These are phyloP conservation scores for Plenodomus biglobosus DNA, from an alignment of 2,329 filamentous ascomycete species.

Conservation along the genomic window DNA sequence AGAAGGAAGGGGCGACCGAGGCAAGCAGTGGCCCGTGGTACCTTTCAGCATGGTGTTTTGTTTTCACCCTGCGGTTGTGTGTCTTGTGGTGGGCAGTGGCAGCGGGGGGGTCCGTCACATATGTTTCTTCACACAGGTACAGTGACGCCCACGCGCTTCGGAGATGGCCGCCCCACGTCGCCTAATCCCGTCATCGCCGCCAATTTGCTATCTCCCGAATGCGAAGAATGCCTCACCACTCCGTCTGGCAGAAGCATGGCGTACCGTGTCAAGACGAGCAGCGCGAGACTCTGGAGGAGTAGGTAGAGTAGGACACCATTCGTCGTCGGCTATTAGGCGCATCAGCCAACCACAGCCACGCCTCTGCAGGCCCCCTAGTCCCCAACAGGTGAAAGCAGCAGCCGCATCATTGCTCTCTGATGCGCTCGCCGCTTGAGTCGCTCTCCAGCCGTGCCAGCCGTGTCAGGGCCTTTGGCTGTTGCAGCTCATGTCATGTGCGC, in stretches of 20 bases:
- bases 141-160: constrained; percentile 9
- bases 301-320: too few relatives aligned
- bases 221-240: constrained; percentile 2
- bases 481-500: too few relatives aligned
- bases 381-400: too few relatives aligned
- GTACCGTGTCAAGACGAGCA: background rate
- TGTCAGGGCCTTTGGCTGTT: too few relatives aligned
- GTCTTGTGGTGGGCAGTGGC: constrained; percentile 10
- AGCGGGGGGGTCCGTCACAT: constrained; percentile 11
- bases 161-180: constrained; percentile 14
- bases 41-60: constrained; percentile 36
- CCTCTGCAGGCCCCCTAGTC: too few relatives aligned
- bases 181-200: constrained; percentile 8
- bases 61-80: constrained; percentile 19
- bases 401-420: too few relatives aligned
- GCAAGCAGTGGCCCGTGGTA: constrained; percentile 8
- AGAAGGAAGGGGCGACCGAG: background rate
- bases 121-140: constrained; percentile 6
- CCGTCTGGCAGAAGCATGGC: background rate
- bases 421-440: too few relatives aligned
- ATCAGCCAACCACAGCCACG: background rate
- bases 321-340: background rate
- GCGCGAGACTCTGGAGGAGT: too few relatives aligned
- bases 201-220: constrained; percentile 10
- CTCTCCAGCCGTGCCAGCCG: too few relatives aligned